Base-by-base conservation (phyloP, 805 yeast genomes). In the Teunomyces lycoperdinae region DNA sequence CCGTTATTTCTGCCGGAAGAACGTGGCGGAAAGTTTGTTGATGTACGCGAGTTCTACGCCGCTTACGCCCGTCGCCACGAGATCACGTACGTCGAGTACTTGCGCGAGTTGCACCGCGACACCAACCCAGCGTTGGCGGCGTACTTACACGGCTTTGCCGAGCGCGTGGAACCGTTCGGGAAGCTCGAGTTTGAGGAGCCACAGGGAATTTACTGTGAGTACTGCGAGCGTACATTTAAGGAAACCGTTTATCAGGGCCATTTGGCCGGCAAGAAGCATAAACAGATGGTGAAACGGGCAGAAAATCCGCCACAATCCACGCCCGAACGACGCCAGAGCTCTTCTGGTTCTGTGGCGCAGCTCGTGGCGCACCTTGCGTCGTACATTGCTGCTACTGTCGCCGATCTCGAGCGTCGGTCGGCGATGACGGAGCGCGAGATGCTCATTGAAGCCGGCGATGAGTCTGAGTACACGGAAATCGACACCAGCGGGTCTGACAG, bases 371-470 rank as follows among this genome's bases (percentile, higher is more conserved):
- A 30, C 35, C 46, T 45, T 27, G 27, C 40, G 30, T 46, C 43
- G 3, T 36, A 38, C 9, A 66, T 83, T 10, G 61, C 63, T 0
- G 72, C 68, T 10, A 85, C 97, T 0, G 76, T 73, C 36, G 66
- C 74, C 14, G 84, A 88, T 57, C 73, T 79, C 2, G 89, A 86
- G 59, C 74, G 97, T 45, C 73, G 76, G 45, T 71, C 78, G 28
- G 82, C 85, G 1, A 72, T 91, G 53, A 85, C 96, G 0, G 85
- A 79, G 2, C 73, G 87, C 24, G 97, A 88, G 56, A 73, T 84
- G 46, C 66, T 68, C 54, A 68, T 83, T 1, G 89, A 84, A 58
- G 56, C 40, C 48, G 74, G 79, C 49, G 73, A 73, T 42, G 72
- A 62, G 14, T 58, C 66, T 0, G 76, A 72, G 9, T 75, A 64